These are phyloP conservation scores for Chalciporus piperatus DNA, from an alignment of 768 basidiomycete genomes.

Conservation along the genomic window DNA sequence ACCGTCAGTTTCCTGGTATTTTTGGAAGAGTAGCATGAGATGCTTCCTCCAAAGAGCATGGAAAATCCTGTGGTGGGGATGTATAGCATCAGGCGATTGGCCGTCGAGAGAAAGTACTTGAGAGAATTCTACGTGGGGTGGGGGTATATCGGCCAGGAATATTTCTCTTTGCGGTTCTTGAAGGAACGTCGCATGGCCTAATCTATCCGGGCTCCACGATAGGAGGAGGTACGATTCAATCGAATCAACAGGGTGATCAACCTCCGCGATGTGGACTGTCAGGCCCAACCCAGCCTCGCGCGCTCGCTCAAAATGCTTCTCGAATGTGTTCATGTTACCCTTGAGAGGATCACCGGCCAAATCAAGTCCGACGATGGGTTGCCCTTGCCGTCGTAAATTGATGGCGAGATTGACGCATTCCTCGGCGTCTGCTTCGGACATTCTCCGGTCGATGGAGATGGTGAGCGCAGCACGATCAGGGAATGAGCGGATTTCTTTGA, in stretches of 20 bases:
- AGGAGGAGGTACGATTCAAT: constrained; percentile 63
- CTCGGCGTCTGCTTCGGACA: constrained; percentile 46
- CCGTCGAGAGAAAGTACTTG: constrained; percentile 20
- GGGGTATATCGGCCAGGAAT: constrained; percentile 40
- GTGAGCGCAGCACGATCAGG: constrained; percentile 55
- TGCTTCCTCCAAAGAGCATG: constrained; percentile 24
- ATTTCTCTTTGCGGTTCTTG: constrained; percentile 50
- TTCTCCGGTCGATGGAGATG: constrained; percentile 73
- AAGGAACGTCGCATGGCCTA: constrained; percentile 84
- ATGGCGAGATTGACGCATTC: constrained; percentile 62
- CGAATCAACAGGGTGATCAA: constrained; percentile 52
- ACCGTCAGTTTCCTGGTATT: constrained; percentile 15
- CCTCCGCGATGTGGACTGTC: constrained; percentile 87
- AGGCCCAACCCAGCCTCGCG: constrained; percentile 61
- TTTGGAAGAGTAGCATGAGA: constrained; percentile 17
- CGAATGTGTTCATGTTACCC: constrained; percentile 55
- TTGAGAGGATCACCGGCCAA: constrained; percentile 72
- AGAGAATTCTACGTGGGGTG: constrained; percentile 12
- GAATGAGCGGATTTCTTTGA: constrained; percentile 63
- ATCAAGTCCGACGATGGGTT: constrained; percentile 74
- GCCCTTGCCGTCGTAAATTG: constrained; percentile 50
- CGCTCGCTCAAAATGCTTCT: constrained; percentile 49
- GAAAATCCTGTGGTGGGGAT: constrained; percentile 23
- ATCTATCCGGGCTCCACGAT: constrained; percentile 58
- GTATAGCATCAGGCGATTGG: constrained; percentile 18